Percentiles rank a stretch among this genome's conserved stretches.
These are phyloP conservation scores for Talaromyces amestolkiae DNA, from an alignment of 2,329 filamentous ascomycete genomes.

Conservation along the genomic window DNA sequence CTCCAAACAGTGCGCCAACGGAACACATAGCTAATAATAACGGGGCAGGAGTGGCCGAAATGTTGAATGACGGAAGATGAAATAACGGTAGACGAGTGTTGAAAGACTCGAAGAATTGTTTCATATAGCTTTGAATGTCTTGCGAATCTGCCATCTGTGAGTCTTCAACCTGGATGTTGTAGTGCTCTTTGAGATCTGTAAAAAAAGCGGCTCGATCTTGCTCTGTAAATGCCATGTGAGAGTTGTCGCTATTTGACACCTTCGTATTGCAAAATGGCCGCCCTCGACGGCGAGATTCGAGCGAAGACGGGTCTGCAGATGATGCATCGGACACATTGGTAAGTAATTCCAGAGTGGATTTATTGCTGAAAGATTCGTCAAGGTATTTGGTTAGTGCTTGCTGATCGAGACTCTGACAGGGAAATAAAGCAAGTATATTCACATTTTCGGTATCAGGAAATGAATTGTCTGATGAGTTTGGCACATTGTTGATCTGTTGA, in stretches of 20 bases:
- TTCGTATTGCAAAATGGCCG: conserved; percentile 11
- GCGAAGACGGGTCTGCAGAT: neutral
- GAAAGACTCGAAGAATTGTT: conserved; percentile 34
- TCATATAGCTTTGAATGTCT: conserved; percentile 29
- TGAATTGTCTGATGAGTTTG: neutral
- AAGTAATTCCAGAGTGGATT: neutral
- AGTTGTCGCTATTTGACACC: neutral
- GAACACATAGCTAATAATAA: conserved; percentile 37
- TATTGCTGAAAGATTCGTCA: conserved; percentile 4
- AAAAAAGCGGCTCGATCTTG: conserved; percentile 21
- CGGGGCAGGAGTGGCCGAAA: conserved; percentile 28
- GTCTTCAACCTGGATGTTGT: neutral
- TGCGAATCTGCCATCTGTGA: conserved; percentile 15
- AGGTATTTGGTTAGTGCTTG: conserved; percentile 12
- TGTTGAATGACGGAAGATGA: conserved; percentile 32
- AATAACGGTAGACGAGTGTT: conserved; percentile 36
- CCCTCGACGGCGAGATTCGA: conserved; percentile 11
- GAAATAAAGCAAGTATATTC: conserved; percentile 19
- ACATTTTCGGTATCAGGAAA: conserved; percentile 14
- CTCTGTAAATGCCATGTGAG: conserved; percentile 20
- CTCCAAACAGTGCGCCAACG: conserved; percentile 34
- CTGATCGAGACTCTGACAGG: conserved; percentile 8
- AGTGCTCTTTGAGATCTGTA: conserved; percentile 16
- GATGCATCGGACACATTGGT: neutral
- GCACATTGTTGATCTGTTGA: neutral